Evolutionary conservation across 2,329 filamentous ascomycete species (phyloP).

Genomic region (Domatiomyces catenatus): DNA sequence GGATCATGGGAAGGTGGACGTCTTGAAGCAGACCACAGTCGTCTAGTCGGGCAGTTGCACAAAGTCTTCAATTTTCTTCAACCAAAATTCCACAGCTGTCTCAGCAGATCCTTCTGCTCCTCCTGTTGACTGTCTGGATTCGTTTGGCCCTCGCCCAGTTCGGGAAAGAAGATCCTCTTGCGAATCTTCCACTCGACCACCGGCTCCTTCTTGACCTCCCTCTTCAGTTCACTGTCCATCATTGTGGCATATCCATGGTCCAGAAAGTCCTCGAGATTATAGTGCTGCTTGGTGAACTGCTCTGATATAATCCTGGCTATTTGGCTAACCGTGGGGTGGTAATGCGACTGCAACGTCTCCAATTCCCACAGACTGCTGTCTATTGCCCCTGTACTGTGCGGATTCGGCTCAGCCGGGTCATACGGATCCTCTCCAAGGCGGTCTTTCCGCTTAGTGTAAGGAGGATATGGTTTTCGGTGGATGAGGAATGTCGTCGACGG

Average conservation of each 20-base stretch:
- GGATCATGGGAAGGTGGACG: background rate
- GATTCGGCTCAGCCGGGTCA: constrained; percentile 57
- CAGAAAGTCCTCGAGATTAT: constrained; percentile 92
- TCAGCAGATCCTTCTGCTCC: background rate
- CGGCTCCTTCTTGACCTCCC: constrained; percentile 69
- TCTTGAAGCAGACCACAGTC: background rate
- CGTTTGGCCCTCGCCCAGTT: constrained; percentile 3
- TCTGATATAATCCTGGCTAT: constrained; percentile 87
- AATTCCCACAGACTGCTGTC: constrained; percentile 94
- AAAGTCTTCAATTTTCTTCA: background rate
- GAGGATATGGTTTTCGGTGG: constrained; percentile 54
- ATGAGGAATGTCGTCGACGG: constrained; percentile 92
- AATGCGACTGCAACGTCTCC: constrained; percentile 77
- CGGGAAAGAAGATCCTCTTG: constrained; percentile 52
- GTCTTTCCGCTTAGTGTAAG: constrained; percentile 44
- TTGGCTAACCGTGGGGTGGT: constrained; percentile 91
- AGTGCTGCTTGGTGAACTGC: constrained; percentile 91
- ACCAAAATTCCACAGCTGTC: constrained; percentile 2
- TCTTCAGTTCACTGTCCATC: constrained; percentile 61
- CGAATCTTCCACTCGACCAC: constrained; percentile 92
- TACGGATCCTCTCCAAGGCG: constrained; percentile 60
- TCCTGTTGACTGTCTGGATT: background rate
- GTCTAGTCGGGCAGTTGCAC: background rate
- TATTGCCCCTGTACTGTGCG: constrained; percentile 71
- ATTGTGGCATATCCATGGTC: constrained; percentile 74